These are phyloP conservation scores for Corrigiola litoralis DNA, from an alignment of 179 eudicot species.

Conservation along the genomic window DNA sequence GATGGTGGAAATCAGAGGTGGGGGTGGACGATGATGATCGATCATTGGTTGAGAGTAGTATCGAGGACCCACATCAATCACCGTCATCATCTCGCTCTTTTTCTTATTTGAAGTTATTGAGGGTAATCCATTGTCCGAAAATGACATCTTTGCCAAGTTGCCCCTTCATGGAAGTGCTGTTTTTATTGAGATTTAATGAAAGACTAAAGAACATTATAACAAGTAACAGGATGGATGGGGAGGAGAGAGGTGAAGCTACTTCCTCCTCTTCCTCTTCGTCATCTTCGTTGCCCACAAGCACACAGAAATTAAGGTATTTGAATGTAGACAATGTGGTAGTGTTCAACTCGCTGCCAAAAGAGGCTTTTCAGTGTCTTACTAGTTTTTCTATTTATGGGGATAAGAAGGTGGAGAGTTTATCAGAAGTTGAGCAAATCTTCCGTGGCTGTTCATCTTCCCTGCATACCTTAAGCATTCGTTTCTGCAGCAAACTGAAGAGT, in stretches of 20 bases:
- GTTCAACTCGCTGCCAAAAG: not conserved
- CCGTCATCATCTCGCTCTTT: constrained; percentile 6
- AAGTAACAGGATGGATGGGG: not conserved
- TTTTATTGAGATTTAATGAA: not conserved
- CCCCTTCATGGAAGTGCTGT: not conserved
- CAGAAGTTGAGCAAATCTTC: not conserved
- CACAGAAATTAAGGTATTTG: not conserved
- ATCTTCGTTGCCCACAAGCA: not conserved
- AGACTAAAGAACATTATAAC: not conserved
- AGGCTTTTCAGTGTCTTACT: not conserved
- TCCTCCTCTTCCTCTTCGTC: not conserved
- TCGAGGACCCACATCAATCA: no score
- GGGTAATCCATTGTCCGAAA: not conserved
- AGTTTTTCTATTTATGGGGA: not conserved
- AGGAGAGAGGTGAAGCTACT: not conserved
- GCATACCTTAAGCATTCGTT: not conserved
- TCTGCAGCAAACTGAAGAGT: not conserved
- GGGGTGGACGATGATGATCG: no score
- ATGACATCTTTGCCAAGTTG: not conserved
- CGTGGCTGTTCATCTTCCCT: not conserved
- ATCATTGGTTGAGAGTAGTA: no score
- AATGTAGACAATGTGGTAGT: not conserved
- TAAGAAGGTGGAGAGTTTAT: not conserved
- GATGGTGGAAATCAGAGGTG: constrained; percentile 9
- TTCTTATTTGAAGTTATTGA: not conserved